Conservation (phyloP, 371 early-diverging fungal genomes). For the Mortierella sp. region DNA sequence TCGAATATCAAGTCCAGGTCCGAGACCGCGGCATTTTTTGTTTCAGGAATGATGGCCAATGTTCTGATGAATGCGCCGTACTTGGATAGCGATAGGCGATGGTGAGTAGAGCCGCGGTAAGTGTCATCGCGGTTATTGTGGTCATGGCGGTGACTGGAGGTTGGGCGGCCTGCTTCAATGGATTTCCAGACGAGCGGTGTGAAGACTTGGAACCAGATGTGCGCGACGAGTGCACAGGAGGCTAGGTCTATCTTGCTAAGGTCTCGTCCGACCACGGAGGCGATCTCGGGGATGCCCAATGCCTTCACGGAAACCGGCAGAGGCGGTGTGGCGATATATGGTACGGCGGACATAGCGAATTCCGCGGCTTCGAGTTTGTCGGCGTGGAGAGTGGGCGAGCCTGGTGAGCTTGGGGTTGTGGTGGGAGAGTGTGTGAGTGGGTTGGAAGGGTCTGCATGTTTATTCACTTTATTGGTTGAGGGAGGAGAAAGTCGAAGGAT, state of each 20-base stretch:
- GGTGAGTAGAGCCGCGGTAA: not conserved
- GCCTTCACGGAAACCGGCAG: not conserved
- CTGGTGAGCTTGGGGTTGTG: no score
- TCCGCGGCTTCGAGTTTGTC: no score
- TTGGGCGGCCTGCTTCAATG: conserved; percentile 9
- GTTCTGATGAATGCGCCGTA: conserved; percentile 21
- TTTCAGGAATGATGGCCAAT: conserved; percentile 12
- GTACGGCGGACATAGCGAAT: not conserved
- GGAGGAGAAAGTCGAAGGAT: not conserved
- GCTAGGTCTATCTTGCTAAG: conserved; percentile 29
- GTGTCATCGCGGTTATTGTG: not conserved
- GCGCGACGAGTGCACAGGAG: conserved; percentile 30
- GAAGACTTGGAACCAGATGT: conserved; percentile 23
- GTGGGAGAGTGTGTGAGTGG: no score
- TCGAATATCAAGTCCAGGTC: conserved; percentile 20
- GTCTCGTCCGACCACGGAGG: conserved; percentile 11
- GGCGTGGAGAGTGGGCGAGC: no score
- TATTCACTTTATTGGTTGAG: no score
- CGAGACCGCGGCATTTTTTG: not conserved
- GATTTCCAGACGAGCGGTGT: conserved; percentile 27
- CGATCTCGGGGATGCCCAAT: conserved; percentile 31
- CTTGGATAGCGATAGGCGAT: not conserved
- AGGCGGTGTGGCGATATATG: not conserved
- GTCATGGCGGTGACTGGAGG: not conserved
- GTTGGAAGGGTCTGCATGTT: no score